Evolutionary conservation across 1,284 basidiomycete species (phyloP).

Genomic region (Neolentinus lepideus): DNA sequence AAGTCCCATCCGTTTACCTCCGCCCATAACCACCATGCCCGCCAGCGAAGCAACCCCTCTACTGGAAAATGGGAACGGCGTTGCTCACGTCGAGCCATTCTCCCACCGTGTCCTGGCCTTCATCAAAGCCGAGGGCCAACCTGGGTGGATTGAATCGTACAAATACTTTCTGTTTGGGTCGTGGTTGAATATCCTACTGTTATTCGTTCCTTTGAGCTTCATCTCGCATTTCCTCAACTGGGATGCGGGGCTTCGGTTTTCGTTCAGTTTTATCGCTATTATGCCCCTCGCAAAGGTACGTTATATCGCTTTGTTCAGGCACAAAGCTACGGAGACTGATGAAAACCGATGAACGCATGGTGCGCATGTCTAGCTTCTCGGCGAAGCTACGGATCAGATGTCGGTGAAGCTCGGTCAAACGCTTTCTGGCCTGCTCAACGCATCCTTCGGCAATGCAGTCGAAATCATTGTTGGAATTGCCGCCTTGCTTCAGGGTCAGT

Average conservation of each 20-base stretch:
- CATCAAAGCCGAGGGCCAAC: slow-evolving; percentile 53
- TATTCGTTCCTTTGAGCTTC: slow-evolving; percentile 70
- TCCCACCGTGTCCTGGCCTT: slow-evolving; percentile 33
- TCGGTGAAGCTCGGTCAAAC: slow-evolving; percentile 77
- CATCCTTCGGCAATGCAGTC: slow-evolving; percentile 76
- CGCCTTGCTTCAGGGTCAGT: slow-evolving; percentile 70
- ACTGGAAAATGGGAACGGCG: slow-evolving; percentile 31
- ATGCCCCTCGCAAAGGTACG: slow-evolving; percentile 78
- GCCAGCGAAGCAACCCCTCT: slow-evolving; percentile 31
- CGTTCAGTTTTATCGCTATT: slow-evolving; percentile 81
- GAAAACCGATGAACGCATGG: background rate
- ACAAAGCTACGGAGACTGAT: background rate
- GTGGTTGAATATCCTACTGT: slow-evolving; percentile 73
- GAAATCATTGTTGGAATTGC: slow-evolving; percentile 87
- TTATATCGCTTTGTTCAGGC: background rate
- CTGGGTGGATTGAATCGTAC: slow-evolving; percentile 54
- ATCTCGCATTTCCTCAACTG: slow-evolving; percentile 57
- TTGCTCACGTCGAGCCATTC: slow-evolving; percentile 8
- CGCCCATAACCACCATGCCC: slow-evolving; percentile 19
- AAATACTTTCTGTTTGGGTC: slow-evolving; percentile 63
- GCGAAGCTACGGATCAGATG: slow-evolving; percentile 85
- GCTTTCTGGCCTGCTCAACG: slow-evolving; percentile 81
- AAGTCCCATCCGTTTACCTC: slow-evolving; percentile 7
- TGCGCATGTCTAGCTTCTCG: slow-evolving; percentile 42
- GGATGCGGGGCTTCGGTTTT: slow-evolving; percentile 82